phyloP scores from a whole-genome alignment of 1,284 basidiomycete genomes.

The Puccinia brachypodii region DNA sequence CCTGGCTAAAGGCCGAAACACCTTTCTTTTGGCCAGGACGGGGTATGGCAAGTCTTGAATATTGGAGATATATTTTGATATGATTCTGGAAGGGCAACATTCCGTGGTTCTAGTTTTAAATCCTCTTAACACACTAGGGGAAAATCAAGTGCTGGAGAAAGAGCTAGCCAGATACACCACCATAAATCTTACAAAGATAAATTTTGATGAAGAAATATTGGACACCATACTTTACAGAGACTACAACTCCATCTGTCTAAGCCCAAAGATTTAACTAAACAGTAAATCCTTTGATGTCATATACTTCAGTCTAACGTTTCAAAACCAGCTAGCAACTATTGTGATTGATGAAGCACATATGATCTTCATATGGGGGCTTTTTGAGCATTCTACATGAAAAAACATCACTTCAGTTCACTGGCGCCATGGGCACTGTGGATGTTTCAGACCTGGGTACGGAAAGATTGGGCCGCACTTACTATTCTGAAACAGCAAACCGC shows the following conservation, averaged over 20 bases:
- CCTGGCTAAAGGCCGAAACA: not conserved
- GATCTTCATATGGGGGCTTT: slow-evolving; percentile 13
- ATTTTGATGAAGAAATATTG: not conserved
- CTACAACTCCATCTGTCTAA: not conserved
- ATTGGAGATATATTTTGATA: not conserved
- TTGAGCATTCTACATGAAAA: not conserved
- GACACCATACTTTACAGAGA: not conserved
- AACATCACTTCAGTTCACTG: not conserved
- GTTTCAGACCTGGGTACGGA: not conserved
- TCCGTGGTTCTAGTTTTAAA: not conserved
- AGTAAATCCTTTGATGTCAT: not conserved
- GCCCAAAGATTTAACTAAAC: slow-evolving; percentile 1
- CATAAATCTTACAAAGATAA: not conserved
- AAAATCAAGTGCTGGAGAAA: not conserved
- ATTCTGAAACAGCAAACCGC: too few species aligned
- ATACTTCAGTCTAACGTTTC: not conserved
- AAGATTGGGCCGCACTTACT: slow-evolving; percentile 2
- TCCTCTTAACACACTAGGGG: not conserved
- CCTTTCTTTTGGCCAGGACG: not conserved
- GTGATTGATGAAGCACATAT: slow-evolving; percentile 16
- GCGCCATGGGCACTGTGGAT: not conserved
- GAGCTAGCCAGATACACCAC: not conserved
- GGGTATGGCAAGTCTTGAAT: not conserved
- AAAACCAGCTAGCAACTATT: not conserved
- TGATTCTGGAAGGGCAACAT: not conserved